A percentile compares a stretch with the other conserved stretches of the same genome.
Evolutionary conservation across 2,329 filamentous ascomycete species (phyloP).

Genomic region (Aspergillus brunneoviolaceus): DNA sequence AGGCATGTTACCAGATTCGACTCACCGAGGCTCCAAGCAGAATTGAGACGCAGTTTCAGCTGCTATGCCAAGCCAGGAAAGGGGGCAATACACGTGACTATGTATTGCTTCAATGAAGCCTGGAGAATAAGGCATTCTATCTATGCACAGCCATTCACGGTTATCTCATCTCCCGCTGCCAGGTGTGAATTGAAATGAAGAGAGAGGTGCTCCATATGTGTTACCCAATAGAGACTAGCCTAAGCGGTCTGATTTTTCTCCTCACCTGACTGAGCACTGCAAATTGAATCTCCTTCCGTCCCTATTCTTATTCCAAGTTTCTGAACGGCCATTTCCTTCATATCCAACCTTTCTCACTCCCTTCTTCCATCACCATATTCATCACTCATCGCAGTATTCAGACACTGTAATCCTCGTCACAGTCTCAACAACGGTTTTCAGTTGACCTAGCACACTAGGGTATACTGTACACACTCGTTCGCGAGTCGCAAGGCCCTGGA

Average conservation of each 20-base stretch:
- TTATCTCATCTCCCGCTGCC: no score
- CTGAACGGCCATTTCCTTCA: neutral
- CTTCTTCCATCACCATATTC: conserved; percentile 9
- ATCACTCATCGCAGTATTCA: conserved; percentile 8
- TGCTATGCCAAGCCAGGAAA: neutral
- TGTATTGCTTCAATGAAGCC: neutral
- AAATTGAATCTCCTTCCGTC: conserved; percentile 10
- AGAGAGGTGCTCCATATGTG: neutral
- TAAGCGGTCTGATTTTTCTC: conserved; percentile 12
- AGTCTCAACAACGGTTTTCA: conserved; percentile 2
- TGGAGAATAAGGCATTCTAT: neutral
- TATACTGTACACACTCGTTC: conserved; percentile 39
- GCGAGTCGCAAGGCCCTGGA: conserved; percentile 30
- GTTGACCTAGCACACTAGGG: conserved; percentile 27
- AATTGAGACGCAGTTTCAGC: conserved; percentile 1
- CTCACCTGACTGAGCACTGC: conserved; percentile 21
- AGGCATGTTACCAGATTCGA: conserved; percentile 11
- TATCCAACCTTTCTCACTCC: conserved; percentile 8
- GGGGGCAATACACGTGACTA: neutral
- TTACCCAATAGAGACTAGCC: conserved; percentile 14
- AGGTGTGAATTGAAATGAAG: no score
- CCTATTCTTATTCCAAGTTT: neutral
- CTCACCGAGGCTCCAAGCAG: conserved; percentile 8
- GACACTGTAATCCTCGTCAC: conserved; percentile 16
- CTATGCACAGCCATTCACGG: no score